Base-by-base conservation (phyloP, 371 early-diverging fungal species). In the Syncephalastrum sp. region DNA sequence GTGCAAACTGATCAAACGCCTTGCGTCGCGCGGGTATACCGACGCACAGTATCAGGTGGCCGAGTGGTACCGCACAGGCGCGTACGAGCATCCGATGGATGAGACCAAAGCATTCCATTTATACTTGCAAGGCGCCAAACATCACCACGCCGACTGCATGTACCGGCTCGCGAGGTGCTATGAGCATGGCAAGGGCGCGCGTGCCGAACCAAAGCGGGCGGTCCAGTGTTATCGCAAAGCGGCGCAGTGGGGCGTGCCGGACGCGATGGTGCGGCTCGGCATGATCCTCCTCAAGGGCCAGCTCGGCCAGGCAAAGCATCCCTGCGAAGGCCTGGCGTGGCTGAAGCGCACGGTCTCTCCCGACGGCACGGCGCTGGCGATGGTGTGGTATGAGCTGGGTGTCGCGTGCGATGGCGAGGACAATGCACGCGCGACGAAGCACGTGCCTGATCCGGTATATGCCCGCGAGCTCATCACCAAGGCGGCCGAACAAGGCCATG, bases 221-320 rank as follows among this genome's bases (percentile, higher is more conserved):
- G 74, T 92, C 17, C 88, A 76, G 16, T 79, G 69, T 52, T 75
- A 68, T 44, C 55, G 64, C 38, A 76, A 76, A 54, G 72, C 80
- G 24, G 76, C 75, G 6, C 63, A 68, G 19, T 33, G 62, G 42
- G 77, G 76, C 2, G 70, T 72, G 52, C 70, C 74, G 8, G 50
- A 90, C 0, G 93, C 94, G 29, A 94, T 96, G 94, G 92, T 90
- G 82, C 94, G 93, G 69, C 75, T 94, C 19, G 97, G 94, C 13
- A 83, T 92, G 83, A 74, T 89, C 12, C 63, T 92, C 52, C 65
- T 93, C 57, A 85, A 91, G 60, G 93, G 94, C 1, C 60, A 82
- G 60, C 67, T 92, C 54, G 85, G 85, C 12, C 83, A 86, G 54
- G 61, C 77, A 13, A 53, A 75, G 47, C 88, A 88, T 61, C 90